phyloP scores from a whole-genome alignment of 1,139 yeast species.

The Yamadazyma buinensis region DNA sequence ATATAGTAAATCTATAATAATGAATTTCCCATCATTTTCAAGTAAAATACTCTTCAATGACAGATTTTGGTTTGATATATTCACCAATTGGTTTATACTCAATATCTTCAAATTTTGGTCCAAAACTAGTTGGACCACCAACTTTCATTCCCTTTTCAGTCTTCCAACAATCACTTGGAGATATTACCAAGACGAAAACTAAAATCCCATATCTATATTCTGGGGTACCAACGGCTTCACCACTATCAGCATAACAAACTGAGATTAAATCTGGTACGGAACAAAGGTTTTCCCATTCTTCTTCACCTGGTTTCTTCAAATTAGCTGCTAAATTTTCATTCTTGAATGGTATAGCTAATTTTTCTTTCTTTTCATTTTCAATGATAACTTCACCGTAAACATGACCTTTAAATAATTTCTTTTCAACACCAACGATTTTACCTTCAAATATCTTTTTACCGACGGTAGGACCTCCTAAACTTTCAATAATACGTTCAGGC shows the following conservation, averaged over 20 bases:
- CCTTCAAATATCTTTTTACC: conserved; percentile 39
- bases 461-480: conserved; percentile 29
- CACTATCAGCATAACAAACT: conserved; percentile 38
- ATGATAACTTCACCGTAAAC: conserved; percentile 44
- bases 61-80: conserved; percentile 30
- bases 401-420: conserved; percentile 39
- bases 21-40: background rate
- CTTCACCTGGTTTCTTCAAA: conserved; percentile 13
- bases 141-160: conserved; percentile 28
- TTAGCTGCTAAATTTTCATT: conserved; percentile 40
- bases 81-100: conserved; percentile 33
- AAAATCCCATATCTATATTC: conserved; percentile 36
- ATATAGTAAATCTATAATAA: no score
- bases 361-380: conserved; percentile 19
- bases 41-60: conserved; percentile 31
- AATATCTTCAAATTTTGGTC: conserved; percentile 23
- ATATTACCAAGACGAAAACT: conserved; percentile 38
- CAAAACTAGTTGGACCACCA: conserved; percentile 42
- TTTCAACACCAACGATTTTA: conserved; percentile 40
- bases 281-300: conserved; percentile 22
- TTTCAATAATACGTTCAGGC: conserved; percentile 32
- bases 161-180: conserved; percentile 39
- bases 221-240: conserved; percentile 47
- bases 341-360: conserved; percentile 39
- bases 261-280: conserved; percentile 47